Base-by-base conservation (phyloP, 768 basidiomycete genomes). In the Termitomyces sp. region DNA sequence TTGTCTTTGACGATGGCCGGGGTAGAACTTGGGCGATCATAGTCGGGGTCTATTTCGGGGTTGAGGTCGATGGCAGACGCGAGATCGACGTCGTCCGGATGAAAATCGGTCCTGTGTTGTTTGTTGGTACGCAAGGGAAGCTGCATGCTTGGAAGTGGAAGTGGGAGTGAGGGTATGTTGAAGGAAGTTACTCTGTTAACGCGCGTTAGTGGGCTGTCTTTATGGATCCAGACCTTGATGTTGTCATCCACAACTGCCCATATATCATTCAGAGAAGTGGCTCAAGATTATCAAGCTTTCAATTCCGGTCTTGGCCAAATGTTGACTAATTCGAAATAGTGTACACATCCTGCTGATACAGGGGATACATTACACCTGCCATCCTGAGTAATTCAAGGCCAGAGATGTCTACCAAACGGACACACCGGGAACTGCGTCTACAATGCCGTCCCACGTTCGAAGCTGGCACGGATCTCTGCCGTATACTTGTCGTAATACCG, bases 401-500 rank as follows among this genome's bases (percentile, higher is more conserved):
- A 32, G 28, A n/a, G 28, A 55, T 55, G 11, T 33, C 40, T 15
- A 44, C 18, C 55, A 33, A 55, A 33, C 32, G 2, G 24, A 55
- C 40, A 55, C 42, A 55, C 55, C 55, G n/a, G 32, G 5, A 15
- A 20, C 18, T 33, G 4, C n/a, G n/a, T 40, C 66, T 74, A 96
- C 49, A 98, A 75, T 35, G 96, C 95, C 8, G 96, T 96, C 56
- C 96, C 96, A 65, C 96, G 89, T 73, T 99, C 96, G 81, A 98
- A 98, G 75, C 94, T 98, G 24, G 93, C 94, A 53, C 95, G 88
- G 65, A 98, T 98, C 73, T 98, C 96, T 46, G 92, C 77, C 1
- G 97, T 99, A 70, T 98, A 97, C 70, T 96, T 95, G 84, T 96
- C 92, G 80, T 94, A 96, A 75, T 94, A 97, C 63, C 95, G 85